These are phyloP conservation scores for Colletotrichum spaethianum DNA, from an alignment of 2,329 filamentous ascomycete species.

Conservation along the genomic window DNA sequence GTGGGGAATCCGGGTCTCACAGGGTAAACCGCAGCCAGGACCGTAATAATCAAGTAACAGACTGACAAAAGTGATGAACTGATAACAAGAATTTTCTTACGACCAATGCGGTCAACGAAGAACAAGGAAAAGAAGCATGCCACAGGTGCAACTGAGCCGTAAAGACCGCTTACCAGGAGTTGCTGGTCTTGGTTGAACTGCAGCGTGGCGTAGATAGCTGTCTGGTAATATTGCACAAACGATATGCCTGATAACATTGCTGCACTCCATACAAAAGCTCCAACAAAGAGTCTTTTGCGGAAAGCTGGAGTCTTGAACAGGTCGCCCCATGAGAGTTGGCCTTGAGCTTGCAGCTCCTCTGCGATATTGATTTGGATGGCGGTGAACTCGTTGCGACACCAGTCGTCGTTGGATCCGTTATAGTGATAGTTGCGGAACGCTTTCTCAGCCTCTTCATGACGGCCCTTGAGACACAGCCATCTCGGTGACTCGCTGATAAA, in stretches of 20 bases:
- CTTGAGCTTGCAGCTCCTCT: conserved; percentile 49
- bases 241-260: conserved; percentile 59
- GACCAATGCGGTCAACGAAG: conserved; percentile 55
- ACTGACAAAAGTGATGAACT: conserved; percentile 54
- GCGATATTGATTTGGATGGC: conserved; percentile 54
- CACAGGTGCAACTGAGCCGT: conserved; percentile 54
- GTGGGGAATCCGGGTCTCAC: conserved; percentile 53
- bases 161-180: conserved; percentile 56
- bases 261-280: conserved; percentile 57
- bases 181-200: conserved; percentile 54
- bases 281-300: conserved; percentile 55
- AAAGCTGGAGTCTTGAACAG: conserved; percentile 52
- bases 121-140: conserved; percentile 55
- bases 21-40: conserved; percentile 54
- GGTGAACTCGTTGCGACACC: conserved; percentile 53
- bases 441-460: conserved; percentile 52
- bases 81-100: conserved; percentile 54
- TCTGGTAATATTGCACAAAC: conserved; percentile 60
- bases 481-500: conserved; percentile 54
- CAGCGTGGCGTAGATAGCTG: conserved; percentile 57
- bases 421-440: conserved; percentile 54
- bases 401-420: conserved; percentile 53
- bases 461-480: conserved; percentile 55
- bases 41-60: conserved; percentile 56
- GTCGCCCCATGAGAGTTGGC: conserved; percentile 50